These are phyloP conservation scores for Laetiporus sulphureus DNA, from an alignment of 1,284 basidiomycete genomes.

Conservation along the genomic window DNA sequence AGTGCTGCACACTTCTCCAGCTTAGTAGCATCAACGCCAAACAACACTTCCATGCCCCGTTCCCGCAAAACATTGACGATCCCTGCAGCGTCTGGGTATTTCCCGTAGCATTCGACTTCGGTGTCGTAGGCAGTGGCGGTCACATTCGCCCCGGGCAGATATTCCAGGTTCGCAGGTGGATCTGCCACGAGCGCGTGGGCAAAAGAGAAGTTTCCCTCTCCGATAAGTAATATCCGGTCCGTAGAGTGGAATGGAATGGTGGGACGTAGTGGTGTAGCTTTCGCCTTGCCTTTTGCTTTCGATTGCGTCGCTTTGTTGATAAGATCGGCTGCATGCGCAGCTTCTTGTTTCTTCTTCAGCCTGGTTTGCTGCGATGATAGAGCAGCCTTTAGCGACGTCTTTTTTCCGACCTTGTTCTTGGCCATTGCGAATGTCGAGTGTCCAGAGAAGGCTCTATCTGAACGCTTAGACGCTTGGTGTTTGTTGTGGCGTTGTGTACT, in stretches of 20 bases:
- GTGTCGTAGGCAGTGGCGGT: slow-evolving; percentile 88
- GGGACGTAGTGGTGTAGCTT: slow-evolving; percentile 25
- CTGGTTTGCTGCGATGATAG: slow-evolving; percentile 63
- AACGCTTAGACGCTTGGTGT: too few species aligned
- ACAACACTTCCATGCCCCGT: slow-evolving; percentile 69
- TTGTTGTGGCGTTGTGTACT: slow-evolving; percentile 29
- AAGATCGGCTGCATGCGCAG: slow-evolving; percentile 42
- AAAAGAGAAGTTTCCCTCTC: slow-evolving; percentile 98
- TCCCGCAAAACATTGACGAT: slow-evolving; percentile 54
- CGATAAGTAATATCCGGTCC: slow-evolving; percentile 83
- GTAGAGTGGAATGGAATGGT: slow-evolving; percentile 70
- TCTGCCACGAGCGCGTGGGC: slow-evolving; percentile 65
- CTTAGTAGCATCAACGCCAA: slow-evolving; percentile 80
- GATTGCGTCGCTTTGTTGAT: slow-evolving; percentile 39
- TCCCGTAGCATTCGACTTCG: slow-evolving; percentile 69
- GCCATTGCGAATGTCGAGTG: slow-evolving; percentile 30
- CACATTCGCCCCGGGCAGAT: slow-evolving; percentile 62
- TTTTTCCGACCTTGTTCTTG: slow-evolving; percentile 44
- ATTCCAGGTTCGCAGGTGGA: slow-evolving; percentile 41
- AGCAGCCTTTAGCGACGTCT: slow-evolving; percentile 49
- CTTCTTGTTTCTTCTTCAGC: slow-evolving; percentile 50
- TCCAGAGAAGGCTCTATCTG: slow-evolving; percentile 5
- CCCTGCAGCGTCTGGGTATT: slow-evolving; percentile 76
- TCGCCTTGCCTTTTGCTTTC: slow-evolving; percentile 24
- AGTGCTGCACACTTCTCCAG: slow-evolving; percentile 55